phyloP scores from a whole-genome alignment of 805 yeast genomes.

The Candida tallmaniae region DNA sequence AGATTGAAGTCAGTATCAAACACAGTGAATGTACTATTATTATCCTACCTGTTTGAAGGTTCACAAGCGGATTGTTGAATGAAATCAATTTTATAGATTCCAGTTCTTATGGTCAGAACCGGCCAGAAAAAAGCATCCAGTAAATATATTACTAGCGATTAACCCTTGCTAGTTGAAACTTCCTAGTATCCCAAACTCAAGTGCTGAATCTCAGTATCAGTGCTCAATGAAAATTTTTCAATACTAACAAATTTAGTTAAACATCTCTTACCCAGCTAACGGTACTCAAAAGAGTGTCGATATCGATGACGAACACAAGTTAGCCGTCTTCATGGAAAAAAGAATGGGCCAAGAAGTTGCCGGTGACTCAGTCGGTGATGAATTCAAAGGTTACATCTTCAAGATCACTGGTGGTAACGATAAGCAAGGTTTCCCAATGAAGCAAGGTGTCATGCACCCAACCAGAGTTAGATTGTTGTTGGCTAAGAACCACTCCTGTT shows the following conservation, averaged over 20 bases:
- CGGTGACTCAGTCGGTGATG: constrained; percentile 97
- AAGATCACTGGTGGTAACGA: constrained; percentile 99
- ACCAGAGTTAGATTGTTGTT: constrained; percentile 97
- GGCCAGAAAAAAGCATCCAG: too few relatives aligned
- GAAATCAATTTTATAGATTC: too few relatives aligned
- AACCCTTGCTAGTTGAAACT: too few relatives aligned
- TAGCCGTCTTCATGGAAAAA: constrained; percentile 98
- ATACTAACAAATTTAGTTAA: constrained; percentile 58
- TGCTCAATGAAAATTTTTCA: neutral
- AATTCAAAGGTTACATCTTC: constrained; percentile 98
- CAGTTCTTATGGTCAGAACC: too few relatives aligned
- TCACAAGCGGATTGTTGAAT: too few relatives aligned
- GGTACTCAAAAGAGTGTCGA: constrained; percentile 99
- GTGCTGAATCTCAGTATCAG: too few relatives aligned
- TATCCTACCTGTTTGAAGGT: too few relatives aligned
- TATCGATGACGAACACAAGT: constrained; percentile 98
- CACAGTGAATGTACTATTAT: too few relatives aligned
- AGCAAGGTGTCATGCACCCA: constrained; percentile 99
- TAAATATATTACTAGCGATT: too few relatives aligned
- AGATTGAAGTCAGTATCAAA: too few relatives aligned
- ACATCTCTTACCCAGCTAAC: constrained; percentile 99
- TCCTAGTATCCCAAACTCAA: too few relatives aligned
- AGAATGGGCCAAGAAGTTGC: constrained; percentile 99
- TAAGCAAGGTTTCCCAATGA: constrained; percentile 99
- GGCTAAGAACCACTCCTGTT: constrained; percentile 93